A percentile compares a stretch with the other conserved stretches of the same genome.
Evolutionary conservation across 1,139 yeast species (phyloP).

Genomic region (Geotrichum australiense): DNA sequence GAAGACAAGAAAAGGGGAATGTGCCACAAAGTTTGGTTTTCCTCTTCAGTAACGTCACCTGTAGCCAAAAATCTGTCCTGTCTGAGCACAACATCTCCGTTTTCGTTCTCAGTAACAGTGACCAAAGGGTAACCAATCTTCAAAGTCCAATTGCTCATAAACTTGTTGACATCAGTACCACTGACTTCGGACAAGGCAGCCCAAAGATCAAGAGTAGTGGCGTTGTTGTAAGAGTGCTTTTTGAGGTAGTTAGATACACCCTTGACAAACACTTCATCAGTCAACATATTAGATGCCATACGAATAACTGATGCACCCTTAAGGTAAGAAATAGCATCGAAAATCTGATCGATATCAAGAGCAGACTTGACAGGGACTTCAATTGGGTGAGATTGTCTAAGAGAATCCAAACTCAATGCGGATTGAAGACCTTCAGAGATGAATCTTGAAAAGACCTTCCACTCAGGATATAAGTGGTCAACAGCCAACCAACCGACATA

Average conservation of each 20-base stretch:
- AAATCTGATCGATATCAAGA: constrained; percentile 78
- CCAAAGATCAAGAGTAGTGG: constrained; percentile 78
- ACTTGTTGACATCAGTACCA: constrained; percentile 62
- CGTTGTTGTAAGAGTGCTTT: constrained; percentile 66
- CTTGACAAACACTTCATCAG: constrained; percentile 64
- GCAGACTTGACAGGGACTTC: constrained; percentile 79
- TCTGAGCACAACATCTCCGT: constrained; percentile 17
- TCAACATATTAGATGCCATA: constrained; percentile 72
- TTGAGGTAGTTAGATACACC: constrained; percentile 73
- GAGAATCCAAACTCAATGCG: constrained; percentile 64
- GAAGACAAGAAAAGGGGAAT: constrained; percentile 51
- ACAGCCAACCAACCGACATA: constrained; percentile 83
- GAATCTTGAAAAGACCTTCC: constrained; percentile 77
- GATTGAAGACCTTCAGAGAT: constrained; percentile 63
- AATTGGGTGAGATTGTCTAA: constrained; percentile 79
- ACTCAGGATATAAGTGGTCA: constrained; percentile 71
- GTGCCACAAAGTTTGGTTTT: constrained; percentile 62
- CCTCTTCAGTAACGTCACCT: constrained; percentile 47
- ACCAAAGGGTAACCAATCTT: constrained; percentile 81
- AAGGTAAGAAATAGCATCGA: constrained; percentile 76
- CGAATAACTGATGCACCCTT: constrained; percentile 76
- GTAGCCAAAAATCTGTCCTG: constrained; percentile 46
- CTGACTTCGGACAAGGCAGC: constrained; percentile 62
- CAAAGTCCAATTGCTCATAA: constrained; percentile 79
- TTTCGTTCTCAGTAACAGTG: constrained; percentile 41